Conservation (phyloP, 768 basidiomycete genomes). For the Mycena metata region DNA sequence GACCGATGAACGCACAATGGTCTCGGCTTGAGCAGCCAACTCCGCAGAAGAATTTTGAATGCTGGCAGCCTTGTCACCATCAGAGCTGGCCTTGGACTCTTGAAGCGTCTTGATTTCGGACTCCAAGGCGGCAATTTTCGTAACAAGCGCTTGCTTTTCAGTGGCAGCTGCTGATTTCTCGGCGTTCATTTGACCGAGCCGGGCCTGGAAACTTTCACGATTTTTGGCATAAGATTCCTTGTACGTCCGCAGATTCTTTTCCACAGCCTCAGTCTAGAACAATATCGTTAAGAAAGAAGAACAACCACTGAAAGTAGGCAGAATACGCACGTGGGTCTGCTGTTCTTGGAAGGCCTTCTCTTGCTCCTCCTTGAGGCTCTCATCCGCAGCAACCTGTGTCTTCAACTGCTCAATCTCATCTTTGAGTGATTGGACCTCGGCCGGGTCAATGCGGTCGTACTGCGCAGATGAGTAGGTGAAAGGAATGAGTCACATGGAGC, state of each 20-base stretch:
- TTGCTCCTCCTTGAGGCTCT: slow-evolving; percentile 42
- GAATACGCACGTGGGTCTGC: slow-evolving; percentile 47
- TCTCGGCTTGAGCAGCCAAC: slow-evolving; percentile 49
- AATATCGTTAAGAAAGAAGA: slow-evolving; percentile 2
- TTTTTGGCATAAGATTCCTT: slow-evolving; percentile 41
- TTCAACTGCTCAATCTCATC: slow-evolving; percentile 75
- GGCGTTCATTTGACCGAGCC: slow-evolving; percentile 52
- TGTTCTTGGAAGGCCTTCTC: slow-evolving; percentile 46
- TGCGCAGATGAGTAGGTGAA: slow-evolving; percentile 43
- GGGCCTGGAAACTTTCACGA: slow-evolving; percentile 43
- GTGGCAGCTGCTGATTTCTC: slow-evolving; percentile 51
- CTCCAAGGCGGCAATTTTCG: slow-evolving; percentile 55
- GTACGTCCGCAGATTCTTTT: slow-evolving; percentile 56
- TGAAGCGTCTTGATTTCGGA: slow-evolving; percentile 51
- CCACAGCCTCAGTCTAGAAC: slow-evolving; percentile 57
- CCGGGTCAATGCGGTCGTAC: slow-evolving; percentile 92
- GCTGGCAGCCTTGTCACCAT: slow-evolving; percentile 38
- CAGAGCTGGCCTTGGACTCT: slow-evolving; percentile 39
- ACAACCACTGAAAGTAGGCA: neutral
- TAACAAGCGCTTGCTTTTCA: slow-evolving; percentile 56
- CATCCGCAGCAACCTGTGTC: slow-evolving; percentile 33
- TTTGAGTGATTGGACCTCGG: slow-evolving; percentile 84
- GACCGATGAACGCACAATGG: slow-evolving; percentile 51
- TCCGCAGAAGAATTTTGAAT: slow-evolving; percentile 42
- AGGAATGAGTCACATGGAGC: slow-evolving; percentile 14